phyloP scores from a whole-genome alignment of 208 protist species.

The Crithidia expoeki region DNA sequence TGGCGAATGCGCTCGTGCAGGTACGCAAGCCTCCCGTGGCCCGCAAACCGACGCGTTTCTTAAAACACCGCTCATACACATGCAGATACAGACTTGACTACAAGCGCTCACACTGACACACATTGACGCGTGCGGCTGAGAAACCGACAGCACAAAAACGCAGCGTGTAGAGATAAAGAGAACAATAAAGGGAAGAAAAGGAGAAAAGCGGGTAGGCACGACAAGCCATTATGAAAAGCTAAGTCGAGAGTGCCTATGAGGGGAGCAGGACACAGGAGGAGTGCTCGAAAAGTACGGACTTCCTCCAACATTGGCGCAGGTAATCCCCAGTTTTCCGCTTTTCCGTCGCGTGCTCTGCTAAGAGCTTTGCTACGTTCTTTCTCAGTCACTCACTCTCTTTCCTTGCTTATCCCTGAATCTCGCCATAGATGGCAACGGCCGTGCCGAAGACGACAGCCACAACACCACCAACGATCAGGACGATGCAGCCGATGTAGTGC shows the following conservation, averaged over 20 bases:
- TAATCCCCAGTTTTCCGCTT: background rate
- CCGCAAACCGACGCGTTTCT: background rate
- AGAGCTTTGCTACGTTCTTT: background rate
- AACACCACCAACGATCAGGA: constrained; percentile 65
- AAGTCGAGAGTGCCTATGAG: background rate
- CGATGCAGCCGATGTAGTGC: constrained; percentile 55
- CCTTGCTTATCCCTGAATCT: constrained; percentile 24
- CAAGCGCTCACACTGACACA: background rate
- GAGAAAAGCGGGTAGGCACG: constrained; percentile 1
- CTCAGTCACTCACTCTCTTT: background rate
- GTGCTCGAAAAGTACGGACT: background rate
- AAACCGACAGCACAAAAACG: background rate
- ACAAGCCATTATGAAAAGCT: background rate
- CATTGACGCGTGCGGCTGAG: background rate
- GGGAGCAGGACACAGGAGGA: constrained; percentile 2
- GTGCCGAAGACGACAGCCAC: constrained; percentile 78
- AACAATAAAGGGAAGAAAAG: constrained; percentile 4
- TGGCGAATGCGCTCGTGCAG: background rate
- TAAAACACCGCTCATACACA: background rate
- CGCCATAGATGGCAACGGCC: constrained; percentile 52
- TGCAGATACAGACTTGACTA: background rate
- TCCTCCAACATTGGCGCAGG: background rate
- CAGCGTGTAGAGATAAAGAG: background rate
- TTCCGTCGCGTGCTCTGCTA: background rate
- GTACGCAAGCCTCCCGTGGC: background rate